Base-by-base conservation (phyloP, 768 basidiomycete species). In the Artomyces pyxidatus region DNA sequence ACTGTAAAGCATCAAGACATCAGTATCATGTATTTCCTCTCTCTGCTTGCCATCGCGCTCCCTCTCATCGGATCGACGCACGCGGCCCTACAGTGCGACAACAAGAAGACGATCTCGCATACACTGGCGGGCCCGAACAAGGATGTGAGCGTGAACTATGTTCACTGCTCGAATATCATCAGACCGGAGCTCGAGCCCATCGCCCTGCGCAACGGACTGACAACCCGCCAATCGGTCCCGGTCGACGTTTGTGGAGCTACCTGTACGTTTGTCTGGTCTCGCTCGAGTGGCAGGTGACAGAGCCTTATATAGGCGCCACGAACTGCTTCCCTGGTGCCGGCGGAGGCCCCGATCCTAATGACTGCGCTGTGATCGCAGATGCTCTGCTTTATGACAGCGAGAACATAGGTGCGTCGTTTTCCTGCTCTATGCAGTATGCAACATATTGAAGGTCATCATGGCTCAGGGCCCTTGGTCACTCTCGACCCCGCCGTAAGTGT, bases 311-410 rank as follows among this genome's bases (percentile, higher is more conserved):
- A 41, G 39, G 39, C 39, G 60, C 50, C 50, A 72, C 67, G 6
- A 69, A 71, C 58, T 77, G 73, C 64, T 77, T 73, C 65, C 50
- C 56, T 72, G 71, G 19, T 14, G 12, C 32, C 17, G 73, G 73
- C 55, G 22, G 17, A 21, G 75, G 73, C 28, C 75, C 74, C 2
- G 62, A 72, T 59, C 71, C 71, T 3, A 69, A 70, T 48, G 71
- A 77, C 19, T 75, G 71, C 50, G 61, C 68, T 58, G 62, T 76
- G 46, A 75, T 78, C 50, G 68, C 73, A 5, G 73, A 75, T 48
- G 75, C 75, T 6, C 53, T 76, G 46, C 64, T 66, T 3, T 78
- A 64, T 51, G 70, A 73, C 51, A 67, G 67, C 45, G 65, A 75
- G 62, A 74, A 75, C 55, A 63, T 66, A 19, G 73, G 32, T 35